Evolutionary conservation across 176 grass and related monocot genomes (phyloP).

Genomic region (Raddia distichophylla): DNA sequence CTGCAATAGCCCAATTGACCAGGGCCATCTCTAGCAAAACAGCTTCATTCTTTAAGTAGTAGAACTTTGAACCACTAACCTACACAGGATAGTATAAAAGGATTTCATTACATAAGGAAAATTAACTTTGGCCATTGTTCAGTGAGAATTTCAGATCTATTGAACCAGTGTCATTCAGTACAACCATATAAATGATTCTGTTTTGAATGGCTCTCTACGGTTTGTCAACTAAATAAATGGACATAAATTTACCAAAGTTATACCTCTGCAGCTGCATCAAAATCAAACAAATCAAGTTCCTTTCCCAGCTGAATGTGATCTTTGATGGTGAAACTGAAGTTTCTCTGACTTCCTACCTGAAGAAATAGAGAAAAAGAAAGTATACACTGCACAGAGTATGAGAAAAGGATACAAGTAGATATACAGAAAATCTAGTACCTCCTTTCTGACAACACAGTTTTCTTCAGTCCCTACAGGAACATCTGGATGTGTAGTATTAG

Average conservation of each 20-base stretch:
- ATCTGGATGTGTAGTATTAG: constrained; percentile 86
- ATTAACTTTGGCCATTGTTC: neutral
- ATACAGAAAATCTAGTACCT: constrained; percentile 51
- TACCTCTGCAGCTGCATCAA: constrained; percentile 97
- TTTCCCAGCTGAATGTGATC: constrained; percentile 94
- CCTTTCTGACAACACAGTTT: constrained; percentile 74
- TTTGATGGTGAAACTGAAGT: constrained; percentile 78
- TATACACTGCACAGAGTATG: constrained; percentile 4
- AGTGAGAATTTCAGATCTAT: constrained; percentile 2
- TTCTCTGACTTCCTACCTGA: constrained; percentile 73
- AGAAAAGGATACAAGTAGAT: neutral
- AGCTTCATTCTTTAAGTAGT: constrained; percentile 98
- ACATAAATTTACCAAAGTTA: neutral
- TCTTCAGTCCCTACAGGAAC: constrained; percentile 82
- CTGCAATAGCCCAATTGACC: constrained; percentile 72
- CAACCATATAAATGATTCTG: neutral
- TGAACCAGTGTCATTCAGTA: neutral
- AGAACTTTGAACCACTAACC: constrained; percentile 98
- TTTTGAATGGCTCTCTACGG: constrained; percentile 16
- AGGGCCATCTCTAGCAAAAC: constrained; percentile 92
- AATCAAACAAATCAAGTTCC: constrained; percentile 93
- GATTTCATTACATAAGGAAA: constrained; percentile 5
- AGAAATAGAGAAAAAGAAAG: constrained; percentile 45
- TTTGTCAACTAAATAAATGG: neutral
- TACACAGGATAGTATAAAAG: constrained; percentile 34